phyloP scores from a whole-genome alignment of 306 rosid species.

The Alnus rubra region DNA sequence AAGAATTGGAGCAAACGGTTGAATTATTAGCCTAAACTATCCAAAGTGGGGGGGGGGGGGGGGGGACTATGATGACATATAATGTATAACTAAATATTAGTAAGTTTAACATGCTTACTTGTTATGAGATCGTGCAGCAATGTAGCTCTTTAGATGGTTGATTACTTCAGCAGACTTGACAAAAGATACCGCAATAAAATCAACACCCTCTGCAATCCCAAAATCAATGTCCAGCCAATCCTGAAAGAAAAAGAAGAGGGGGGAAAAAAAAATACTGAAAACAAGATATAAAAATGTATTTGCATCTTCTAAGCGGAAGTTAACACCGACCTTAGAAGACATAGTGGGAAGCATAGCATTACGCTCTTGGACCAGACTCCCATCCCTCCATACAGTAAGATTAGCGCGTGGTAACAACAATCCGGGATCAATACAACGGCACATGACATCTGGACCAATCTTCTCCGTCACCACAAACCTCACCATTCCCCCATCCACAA shows the following conservation, averaged over 20 bases:
- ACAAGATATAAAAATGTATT: too few relatives aligned
- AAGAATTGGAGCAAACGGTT: background rate
- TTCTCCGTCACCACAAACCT: background rate
- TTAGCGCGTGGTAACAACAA: background rate
- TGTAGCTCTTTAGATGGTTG: slow-evolving; percentile 92
- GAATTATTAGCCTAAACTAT: background rate
- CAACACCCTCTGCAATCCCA: slow-evolving; percentile 94
- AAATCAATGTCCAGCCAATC: slow-evolving; percentile 99
- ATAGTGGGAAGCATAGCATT: background rate
- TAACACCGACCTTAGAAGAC: background rate
- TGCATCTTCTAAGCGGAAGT: too few relatives aligned
- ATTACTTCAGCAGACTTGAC: slow-evolving; percentile 99
- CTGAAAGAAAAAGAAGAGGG: slow-evolving; percentile 33
- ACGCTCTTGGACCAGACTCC: background rate
- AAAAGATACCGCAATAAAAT: slow-evolving; percentile 91
- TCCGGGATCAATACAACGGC: background rate
- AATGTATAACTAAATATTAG: background rate
- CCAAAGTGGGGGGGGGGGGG: background rate
- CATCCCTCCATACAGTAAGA: background rate
- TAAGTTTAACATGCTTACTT: slow-evolving; percentile 39
- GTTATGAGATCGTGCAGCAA: slow-evolving; percentile 84
- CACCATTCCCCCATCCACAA: slow-evolving; percentile 1
- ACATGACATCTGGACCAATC: background rate
- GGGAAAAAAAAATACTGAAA: background rate
- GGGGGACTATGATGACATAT: background rate